These are phyloP conservation scores for Helicocarpus griseus DNA, from an alignment of 2,329 filamentous ascomycete species.

Conservation along the genomic window DNA sequence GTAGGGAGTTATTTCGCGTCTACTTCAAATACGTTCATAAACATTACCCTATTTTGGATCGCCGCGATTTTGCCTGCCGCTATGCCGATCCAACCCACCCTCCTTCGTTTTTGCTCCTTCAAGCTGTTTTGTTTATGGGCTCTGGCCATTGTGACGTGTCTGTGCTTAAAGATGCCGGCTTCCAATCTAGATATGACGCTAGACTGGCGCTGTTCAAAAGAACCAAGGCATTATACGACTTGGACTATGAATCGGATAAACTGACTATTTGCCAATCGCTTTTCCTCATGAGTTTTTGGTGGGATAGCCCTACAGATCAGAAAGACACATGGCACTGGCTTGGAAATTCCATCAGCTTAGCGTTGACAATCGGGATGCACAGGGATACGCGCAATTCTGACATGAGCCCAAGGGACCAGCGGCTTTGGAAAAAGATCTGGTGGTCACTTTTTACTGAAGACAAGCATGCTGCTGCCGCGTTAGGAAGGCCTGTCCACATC, in stretches of 20 bases:
- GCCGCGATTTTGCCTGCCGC: slow-evolving; percentile 2
- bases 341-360: slow-evolving; percentile 11
- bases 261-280: slow-evolving; percentile 66
- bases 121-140: slow-evolving; percentile 2
- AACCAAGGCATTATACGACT: slow-evolving; percentile 56
- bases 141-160: slow-evolving; percentile 3
- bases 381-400: neutral
- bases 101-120: slow-evolving; percentile 1
- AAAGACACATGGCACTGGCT: slow-evolving; percentile 31
- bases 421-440: slow-evolving; percentile 4
- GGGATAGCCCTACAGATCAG: slow-evolving; percentile 13
- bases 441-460: slow-evolving; percentile 3
- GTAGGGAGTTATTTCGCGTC: slow-evolving; percentile 1
- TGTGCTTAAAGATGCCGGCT: slow-evolving; percentile 1
- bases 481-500: slow-evolving; percentile 3
- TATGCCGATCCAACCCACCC: slow-evolving; percentile 2
- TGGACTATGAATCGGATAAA: slow-evolving; percentile 75
- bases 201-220: slow-evolving; percentile 1
- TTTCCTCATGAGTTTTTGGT: slow-evolving; percentile 17
- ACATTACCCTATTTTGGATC: slow-evolving; percentile 3
- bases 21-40: slow-evolving; percentile 3
- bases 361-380: slow-evolving; percentile 5
- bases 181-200: slow-evolving; percentile 2
- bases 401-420: slow-evolving; percentile 2
- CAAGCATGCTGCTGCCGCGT: slow-evolving; percentile 3